Conservation (phyloP, 257 asterid species). For the Plantago major region DNA sequence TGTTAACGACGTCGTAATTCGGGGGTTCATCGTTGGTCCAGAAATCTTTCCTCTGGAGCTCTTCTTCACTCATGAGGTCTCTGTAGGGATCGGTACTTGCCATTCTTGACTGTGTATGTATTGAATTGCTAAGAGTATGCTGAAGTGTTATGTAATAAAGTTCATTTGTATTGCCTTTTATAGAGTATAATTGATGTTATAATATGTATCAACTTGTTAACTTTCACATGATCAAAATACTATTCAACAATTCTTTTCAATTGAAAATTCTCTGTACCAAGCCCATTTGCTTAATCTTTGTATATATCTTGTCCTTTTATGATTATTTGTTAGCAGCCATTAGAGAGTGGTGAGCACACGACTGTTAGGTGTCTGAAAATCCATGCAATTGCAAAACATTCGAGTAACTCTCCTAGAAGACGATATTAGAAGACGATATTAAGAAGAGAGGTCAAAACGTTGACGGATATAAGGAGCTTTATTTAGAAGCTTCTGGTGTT, state of each 20-base stretch:
- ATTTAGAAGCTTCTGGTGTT: too few species aligned
- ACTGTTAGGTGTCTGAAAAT: too few species aligned
- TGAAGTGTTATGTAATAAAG: neutral
- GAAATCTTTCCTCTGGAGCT: constrained; percentile 43
- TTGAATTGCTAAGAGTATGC: neutral
- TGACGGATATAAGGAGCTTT: too few species aligned
- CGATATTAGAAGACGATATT: too few species aligned
- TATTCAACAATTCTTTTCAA: neutral
- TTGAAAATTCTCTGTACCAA: neutral
- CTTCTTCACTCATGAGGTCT: constrained; percentile 54
- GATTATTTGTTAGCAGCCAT: too few species aligned
- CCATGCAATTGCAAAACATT: too few species aligned
- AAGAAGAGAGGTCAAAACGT: too few species aligned
- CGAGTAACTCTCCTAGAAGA: too few species aligned
- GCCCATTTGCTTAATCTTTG: neutral
- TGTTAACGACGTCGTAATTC: constrained; percentile 56
- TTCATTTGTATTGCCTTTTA: neutral
- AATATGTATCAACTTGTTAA: neutral
- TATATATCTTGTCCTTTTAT: neutral
- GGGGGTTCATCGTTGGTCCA: constrained; percentile 62
- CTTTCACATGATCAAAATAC: neutral
- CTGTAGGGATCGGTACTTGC: constrained; percentile 53
- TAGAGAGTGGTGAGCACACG: too few species aligned
- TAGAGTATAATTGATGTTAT: neutral
- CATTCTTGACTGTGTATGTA: constrained; percentile 18